These are phyloP conservation scores for Metschnikowia corniflorae DNA, from an alignment of 805 yeast species.

Conservation along the genomic window DNA sequence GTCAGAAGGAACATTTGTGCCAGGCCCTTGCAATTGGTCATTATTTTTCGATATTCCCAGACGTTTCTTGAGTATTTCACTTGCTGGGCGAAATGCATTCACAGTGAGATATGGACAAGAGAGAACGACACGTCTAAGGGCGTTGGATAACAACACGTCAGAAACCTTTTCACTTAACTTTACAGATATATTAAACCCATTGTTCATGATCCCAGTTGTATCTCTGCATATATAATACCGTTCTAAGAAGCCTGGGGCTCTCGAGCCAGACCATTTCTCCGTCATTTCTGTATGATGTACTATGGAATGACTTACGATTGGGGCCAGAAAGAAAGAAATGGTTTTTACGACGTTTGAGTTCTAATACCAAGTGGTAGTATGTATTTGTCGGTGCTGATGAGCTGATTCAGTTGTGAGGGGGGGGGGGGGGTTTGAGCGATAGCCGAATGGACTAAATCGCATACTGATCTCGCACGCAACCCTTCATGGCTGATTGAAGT, in stretches of 20 bases:
- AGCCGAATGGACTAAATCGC: no score
- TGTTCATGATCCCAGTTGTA: constrained; percentile 10
- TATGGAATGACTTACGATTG: no score
- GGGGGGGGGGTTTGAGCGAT: no score
- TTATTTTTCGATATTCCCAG: no score
- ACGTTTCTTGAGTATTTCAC: neutral
- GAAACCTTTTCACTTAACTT: constrained; percentile 3
- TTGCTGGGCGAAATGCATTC: constrained; percentile 10
- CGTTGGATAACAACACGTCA: constrained; percentile 11
- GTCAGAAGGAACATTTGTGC: neutral
- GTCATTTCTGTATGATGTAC: no score
- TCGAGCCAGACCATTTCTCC: neutral
- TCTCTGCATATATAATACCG: constrained; percentile 14
- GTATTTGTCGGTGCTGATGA: no score
- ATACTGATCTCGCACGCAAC: no score
- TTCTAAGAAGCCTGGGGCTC: constrained; percentile 13
- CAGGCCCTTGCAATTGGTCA: neutral
- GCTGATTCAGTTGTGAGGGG: no score
- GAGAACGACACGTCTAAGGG: constrained; percentile 10
- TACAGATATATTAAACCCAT: constrained; percentile 14
- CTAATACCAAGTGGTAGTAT: no score
- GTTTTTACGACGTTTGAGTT: no score
- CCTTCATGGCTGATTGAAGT: no score
- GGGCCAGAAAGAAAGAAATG: no score
- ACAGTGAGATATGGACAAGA: constrained; percentile 7